A percentile compares a stretch with the other conserved stretches of the same genome.
phyloP scores from a whole-genome alignment of 805 yeast species.

The Candida quercuum region DNA sequence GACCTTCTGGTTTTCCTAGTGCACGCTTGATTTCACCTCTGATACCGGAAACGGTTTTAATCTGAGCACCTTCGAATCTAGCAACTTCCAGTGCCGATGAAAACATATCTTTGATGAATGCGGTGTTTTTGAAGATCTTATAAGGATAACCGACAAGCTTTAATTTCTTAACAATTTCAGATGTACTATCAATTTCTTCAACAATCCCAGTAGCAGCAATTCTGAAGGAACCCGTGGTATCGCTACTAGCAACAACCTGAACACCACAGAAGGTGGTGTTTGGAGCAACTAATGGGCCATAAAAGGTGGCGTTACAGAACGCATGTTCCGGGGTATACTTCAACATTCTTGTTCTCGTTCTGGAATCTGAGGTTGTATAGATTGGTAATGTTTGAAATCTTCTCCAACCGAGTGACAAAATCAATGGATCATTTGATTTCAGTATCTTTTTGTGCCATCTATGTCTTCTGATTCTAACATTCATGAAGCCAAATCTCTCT shows the following conservation, averaged over 20 bases:
- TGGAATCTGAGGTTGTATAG: conserved; percentile 93
- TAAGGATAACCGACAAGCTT: conserved; percentile 93
- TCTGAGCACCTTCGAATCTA: conserved; percentile 95
- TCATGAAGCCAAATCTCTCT: conserved; percentile 86
- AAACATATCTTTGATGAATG: conserved; percentile 96
- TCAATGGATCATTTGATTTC: conserved; percentile 92
- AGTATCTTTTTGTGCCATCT: conserved; percentile 98
- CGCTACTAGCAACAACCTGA: conserved; percentile 76
- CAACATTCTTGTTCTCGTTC: conserved; percentile 96
- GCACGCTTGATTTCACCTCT: conserved; percentile 98
- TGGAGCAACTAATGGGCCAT: conserved; percentile 96
- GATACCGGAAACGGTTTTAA: conserved; percentile 94
- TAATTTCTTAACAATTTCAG: conserved; percentile 92
- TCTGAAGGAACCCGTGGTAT: conserved; percentile 86
- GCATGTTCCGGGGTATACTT: conserved; percentile 98
- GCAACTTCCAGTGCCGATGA: conserved; percentile 90
- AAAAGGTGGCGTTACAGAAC: conserved; percentile 91
- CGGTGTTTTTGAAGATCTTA: conserved; percentile 92
- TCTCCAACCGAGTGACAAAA: conserved; percentile 95
- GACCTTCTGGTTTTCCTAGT: conserved; percentile 88
- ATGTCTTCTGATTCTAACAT: conserved; percentile 93
- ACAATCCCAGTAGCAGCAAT: conserved; percentile 97
- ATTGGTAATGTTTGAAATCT: conserved; percentile 95
- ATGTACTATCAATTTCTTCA: conserved; percentile 82
- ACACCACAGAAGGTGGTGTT: conserved; percentile 97